These are phyloP conservation scores for Kodamaea leandrae DNA, from an alignment of 805 yeast species.

Conservation along the genomic window DNA sequence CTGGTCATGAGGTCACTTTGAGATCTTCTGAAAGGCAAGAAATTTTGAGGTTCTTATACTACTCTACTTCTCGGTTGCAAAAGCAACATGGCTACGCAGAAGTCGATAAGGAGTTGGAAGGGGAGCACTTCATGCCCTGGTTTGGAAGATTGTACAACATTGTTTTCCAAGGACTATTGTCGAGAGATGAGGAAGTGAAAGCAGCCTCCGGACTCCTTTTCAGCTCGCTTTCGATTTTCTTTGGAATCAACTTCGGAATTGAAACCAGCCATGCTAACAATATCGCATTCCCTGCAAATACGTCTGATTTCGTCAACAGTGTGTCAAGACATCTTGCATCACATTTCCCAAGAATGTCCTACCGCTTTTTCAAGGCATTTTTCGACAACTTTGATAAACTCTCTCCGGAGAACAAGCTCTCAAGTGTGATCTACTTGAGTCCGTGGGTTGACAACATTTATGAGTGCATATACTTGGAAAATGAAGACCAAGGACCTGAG, in stretches of 20 bases:
- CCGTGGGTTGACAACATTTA: slow-evolving; percentile 77
- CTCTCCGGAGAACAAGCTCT: slow-evolving; percentile 31
- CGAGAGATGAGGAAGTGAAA: slow-evolving; percentile 56
- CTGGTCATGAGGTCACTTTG: slow-evolving; percentile 27
- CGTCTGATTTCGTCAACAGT: slow-evolving; percentile 56
- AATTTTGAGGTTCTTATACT: slow-evolving; percentile 67
- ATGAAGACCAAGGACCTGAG: slow-evolving; percentile 58
- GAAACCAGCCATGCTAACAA: slow-evolving; percentile 54
- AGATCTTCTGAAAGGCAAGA: slow-evolving; percentile 45
- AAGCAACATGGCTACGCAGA: slow-evolving; percentile 28
- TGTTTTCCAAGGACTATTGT: slow-evolving; percentile 65
- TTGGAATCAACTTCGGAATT: slow-evolving; percentile 58
- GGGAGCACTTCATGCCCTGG: slow-evolving; percentile 32
- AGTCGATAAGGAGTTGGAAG: slow-evolving; percentile 17
- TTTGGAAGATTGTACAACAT: slow-evolving; percentile 64
- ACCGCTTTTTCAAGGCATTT: slow-evolving; percentile 55
- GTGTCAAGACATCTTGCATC: slow-evolving; percentile 57
- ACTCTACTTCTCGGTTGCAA: slow-evolving; percentile 55
- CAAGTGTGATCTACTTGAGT: slow-evolving; percentile 51
- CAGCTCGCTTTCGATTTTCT: slow-evolving; percentile 58
- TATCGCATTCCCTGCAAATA: slow-evolving; percentile 66
- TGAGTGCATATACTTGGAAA: slow-evolving; percentile 51
- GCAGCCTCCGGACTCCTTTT: slow-evolving; percentile 61
- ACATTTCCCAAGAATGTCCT: slow-evolving; percentile 57
- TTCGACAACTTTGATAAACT: slow-evolving; percentile 42